Evolutionary conservation across 2,329 filamentous ascomycete species (phyloP).

Genomic region (Colletotrichum orbiculare): DNA sequence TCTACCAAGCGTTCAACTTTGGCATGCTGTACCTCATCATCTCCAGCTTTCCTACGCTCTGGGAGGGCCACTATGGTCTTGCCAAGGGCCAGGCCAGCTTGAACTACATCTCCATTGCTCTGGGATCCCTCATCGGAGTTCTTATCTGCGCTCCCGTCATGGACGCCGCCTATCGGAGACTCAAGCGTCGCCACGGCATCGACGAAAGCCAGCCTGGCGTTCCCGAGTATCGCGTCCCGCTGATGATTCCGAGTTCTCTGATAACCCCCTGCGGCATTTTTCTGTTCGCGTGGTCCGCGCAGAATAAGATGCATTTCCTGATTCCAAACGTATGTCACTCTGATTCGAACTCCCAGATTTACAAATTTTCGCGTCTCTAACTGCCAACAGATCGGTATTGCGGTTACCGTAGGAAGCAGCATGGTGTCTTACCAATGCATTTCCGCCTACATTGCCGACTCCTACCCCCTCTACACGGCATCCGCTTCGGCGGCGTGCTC

Average conservation of each 20-base stretch:
- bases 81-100: conserved; percentile 68
- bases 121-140: conserved; percentile 70
- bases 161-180: conserved; percentile 51
- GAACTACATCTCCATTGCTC: conserved; percentile 71
- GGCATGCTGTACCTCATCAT: conserved; percentile 73
- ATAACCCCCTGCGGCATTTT: conserved; percentile 52
- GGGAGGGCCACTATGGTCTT: conserved; percentile 65
- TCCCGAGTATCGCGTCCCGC: conserved; percentile 66
- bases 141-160: conserved; percentile 58
- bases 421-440: conserved; percentile 29
- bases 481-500: conserved; percentile 59
- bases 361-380: background rate
- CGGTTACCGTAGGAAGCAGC: conserved; percentile 14
- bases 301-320: conserved; percentile 60
- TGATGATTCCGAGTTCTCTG: conserved; percentile 57
- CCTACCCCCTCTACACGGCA: conserved; percentile 58
- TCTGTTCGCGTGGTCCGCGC: conserved; percentile 57
- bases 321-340: conserved; percentile 49
- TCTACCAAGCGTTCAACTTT: conserved; percentile 69
- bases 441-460: conserved; percentile 53
- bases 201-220: conserved; percentile 40
- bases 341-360: background rate
- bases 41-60: conserved; percentile 70
- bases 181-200: conserved; percentile 40
- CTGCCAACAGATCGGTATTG: conserved; percentile 8